Conservation (phyloP, 2,329 filamentous ascomycete species). For the Fusarium dimerum region DNA sequence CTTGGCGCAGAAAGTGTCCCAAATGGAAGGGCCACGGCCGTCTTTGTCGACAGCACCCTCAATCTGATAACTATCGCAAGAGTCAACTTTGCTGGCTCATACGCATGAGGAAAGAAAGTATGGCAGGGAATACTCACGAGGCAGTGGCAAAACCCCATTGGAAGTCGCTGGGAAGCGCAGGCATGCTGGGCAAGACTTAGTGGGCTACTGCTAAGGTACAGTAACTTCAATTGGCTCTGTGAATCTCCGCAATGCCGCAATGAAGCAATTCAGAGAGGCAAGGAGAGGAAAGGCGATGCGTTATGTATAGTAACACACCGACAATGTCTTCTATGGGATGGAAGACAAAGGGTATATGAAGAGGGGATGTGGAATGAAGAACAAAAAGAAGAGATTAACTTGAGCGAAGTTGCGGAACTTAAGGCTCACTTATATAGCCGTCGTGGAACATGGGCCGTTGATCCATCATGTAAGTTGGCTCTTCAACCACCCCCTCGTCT, state of each 20-base stretch:
- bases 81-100: constrained; percentile 19
- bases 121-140: constrained; percentile 49
- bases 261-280: background rate
- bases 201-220: background rate
- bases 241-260: background rate
- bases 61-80: constrained; percentile 73
- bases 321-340: background rate
- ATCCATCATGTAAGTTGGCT: constrained; percentile 5
- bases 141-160: constrained; percentile 81
- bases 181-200: constrained; percentile 9
- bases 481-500: constrained; percentile 4
- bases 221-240: constrained; percentile 3
- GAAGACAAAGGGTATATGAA: background rate
- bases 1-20: constrained; percentile 84
- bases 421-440: constrained; percentile 29
- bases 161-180: constrained; percentile 65
- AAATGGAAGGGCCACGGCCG: constrained; percentile 80
- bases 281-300: background rate
- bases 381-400: background rate
- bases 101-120: background rate
- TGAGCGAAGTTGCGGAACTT: constrained; percentile 7
- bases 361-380: background rate
- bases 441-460: constrained; percentile 17
- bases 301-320: background rate
- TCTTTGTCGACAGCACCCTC: constrained; percentile 76